Base-by-base conservation (phyloP, 2,329 filamentous ascomycete species). In the Fusarium solani-melongenae region DNA sequence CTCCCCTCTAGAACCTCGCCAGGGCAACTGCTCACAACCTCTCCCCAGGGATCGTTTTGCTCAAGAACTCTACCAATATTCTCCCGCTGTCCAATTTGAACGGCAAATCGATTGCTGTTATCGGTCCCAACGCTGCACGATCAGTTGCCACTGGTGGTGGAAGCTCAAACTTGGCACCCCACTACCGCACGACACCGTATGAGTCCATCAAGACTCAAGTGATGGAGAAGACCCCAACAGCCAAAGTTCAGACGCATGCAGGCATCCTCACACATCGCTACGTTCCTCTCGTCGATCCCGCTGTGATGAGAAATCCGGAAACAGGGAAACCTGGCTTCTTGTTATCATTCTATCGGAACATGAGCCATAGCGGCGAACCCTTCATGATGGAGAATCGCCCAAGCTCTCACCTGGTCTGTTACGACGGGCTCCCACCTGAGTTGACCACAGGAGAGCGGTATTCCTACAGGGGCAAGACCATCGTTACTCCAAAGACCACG, bases 351-450 rank as follows among this genome's bases (percentile, higher is more conserved):
- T 73, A 46, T 14, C 33, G 66, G 8, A 73, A 73, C 10, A 65
- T 67, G 69, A 61, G 31, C 1, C 71, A 73, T n/a, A 8, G n/a
- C 9, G 71, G 53, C 1, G 20, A 72, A 3, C 63, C 71, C 4
- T 72, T 73, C 29, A 70, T 67, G 60, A 57, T 72, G 15, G 71
- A 73, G 20, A 34, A 65, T 5, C 66, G 71, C 0, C 69, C 69
- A 1, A 73, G 69, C n/a, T 73, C 71, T 3, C 64, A 73, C 24
- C 24, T 73, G 20, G 69, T 73, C 12, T 72, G 69, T 9, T 73
- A 73, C 8, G 69, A 73, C 7, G 69, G 71, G 1, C 58, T 73
- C 3, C 71, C 71, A 2, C 69, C 63, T 0, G 71, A 73, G 69
- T 20, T 70, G 10, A 72, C 69, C 1, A 70, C 69, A 7, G 69